Evolutionary conservation across 345 rosid species (phyloP), one percentile per base, ranked within the genome.

Genomic region (Salix koriyanagi): DNA sequence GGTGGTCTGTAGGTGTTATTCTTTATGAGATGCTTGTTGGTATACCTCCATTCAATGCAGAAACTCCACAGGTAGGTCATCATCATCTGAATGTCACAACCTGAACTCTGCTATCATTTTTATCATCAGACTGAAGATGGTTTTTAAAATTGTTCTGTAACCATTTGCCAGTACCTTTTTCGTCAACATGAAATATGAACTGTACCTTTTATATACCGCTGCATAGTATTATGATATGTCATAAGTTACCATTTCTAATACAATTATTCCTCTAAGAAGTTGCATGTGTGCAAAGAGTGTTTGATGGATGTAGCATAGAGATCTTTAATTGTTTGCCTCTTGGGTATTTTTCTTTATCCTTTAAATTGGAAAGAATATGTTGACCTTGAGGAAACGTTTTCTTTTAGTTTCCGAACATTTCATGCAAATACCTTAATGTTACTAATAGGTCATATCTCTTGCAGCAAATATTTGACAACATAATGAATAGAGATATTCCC

Each of bases 1-100:
- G 99, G 99, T 96, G 99, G 99, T 96, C 99, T 54, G 95, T 93
- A 30, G 99, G 99, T 58, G 76, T 96, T 68, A 91, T 93, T 85
- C 96, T 93, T 62, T 96, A 87, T 84, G 98, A 96, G 88, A 52
- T 96, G 85, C 92, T 96, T 48, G 95, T 93, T 11, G 98, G 99
- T 46, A 82, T 93, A 56, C 98, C 99, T 54, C 98, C 98, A 70
- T 96, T 96, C 86, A 93, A 93, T 86, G 98, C 98, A 74, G 91
- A 86, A 85, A 85, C 88, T 79, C 97, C 98, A 65, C 99, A 92
- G 90, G 98, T 93, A 79, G 18, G 84, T 34, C 36, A 4, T 34
- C 37, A 5, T 65, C 72, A 72, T 50, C 68, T 62, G 37, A 65
- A 34, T 56, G 34, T n/a, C n/a, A 19, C 41, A 67, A 30, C 39